Evolutionary conservation across 352 stramenopile genomes (phyloP).

Genomic region (Phytophthora nicotianae): DNA sequence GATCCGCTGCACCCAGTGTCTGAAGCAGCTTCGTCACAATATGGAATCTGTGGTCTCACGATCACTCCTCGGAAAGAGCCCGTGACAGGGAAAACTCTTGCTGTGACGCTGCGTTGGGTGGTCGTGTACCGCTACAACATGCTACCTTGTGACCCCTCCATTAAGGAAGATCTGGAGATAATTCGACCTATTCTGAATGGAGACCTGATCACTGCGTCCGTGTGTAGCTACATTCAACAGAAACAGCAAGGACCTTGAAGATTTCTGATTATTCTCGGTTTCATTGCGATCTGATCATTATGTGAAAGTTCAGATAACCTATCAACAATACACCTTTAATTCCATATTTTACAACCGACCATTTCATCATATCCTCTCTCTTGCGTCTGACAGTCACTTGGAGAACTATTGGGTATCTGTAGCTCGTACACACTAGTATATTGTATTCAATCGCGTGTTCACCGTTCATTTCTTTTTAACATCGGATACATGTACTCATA

Average conservation of each 20-base stretch:
- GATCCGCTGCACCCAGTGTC: conserved; percentile 32
- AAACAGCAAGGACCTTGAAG: conserved; percentile 4
- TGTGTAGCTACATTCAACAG: conserved; percentile 25
- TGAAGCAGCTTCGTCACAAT: conserved; percentile 17
- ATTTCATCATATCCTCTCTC: too few species aligned
- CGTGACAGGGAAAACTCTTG: conserved; percentile 14
- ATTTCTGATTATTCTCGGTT: too few species aligned
- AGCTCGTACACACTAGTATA: too few species aligned
- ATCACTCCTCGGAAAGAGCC: conserved; percentile 30
- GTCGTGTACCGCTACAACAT: conserved; percentile 43
- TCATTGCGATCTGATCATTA: too few species aligned
- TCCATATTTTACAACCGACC: too few species aligned
- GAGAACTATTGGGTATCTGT: too few species aligned
- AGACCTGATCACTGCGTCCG: conserved; percentile 22
- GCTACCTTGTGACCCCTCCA: conserved; percentile 24
- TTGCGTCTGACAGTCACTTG: too few species aligned
- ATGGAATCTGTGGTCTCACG: conserved; percentile 31
- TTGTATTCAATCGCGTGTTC: too few species aligned
- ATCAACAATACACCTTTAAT: too few species aligned
- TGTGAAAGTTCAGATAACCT: too few species aligned
- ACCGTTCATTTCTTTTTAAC: too few species aligned
- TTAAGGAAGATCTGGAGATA: conserved; percentile 24
- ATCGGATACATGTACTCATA: too few species aligned
- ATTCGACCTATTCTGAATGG: conserved; percentile 40
- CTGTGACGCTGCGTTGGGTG: conserved; percentile 30